Evolutionary conservation across 306 rosid species (phyloP).

Genomic region (Begonia peltatifolia): DNA sequence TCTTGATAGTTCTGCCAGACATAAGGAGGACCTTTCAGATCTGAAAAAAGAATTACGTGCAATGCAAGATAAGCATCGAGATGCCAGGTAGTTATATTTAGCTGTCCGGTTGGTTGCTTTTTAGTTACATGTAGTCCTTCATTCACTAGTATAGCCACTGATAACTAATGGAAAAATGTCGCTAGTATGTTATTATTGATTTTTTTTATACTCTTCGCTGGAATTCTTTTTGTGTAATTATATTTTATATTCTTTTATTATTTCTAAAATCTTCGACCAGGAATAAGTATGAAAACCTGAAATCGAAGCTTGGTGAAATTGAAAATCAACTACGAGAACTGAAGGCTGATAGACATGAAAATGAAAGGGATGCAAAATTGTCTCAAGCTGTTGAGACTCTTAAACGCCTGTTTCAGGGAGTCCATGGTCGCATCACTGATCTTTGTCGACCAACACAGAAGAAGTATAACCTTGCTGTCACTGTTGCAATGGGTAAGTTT

Average conservation of each 20-base stretch:
- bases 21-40: constrained; percentile 34
- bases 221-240: neutral
- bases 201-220: too few species aligned
- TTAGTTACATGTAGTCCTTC: too few species aligned
- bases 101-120: too few species aligned
- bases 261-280: constrained; percentile 27
- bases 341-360: constrained; percentile 92
- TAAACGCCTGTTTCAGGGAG: constrained; percentile 91
- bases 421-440: constrained; percentile 97
- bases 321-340: constrained; percentile 86
- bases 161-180: too few species aligned
- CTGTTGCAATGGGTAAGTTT: constrained; percentile 99
- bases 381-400: constrained; percentile 98
- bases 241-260: neutral
- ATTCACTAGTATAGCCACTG: too few species aligned
- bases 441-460: constrained; percentile 95
- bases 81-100: constrained; percentile 38
- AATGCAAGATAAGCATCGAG: constrained; percentile 66
- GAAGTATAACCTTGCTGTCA: constrained; percentile 90
- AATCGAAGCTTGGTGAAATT: constrained; percentile 55
- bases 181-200: too few species aligned
- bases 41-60: constrained; percentile 48
- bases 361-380: constrained; percentile 81
- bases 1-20: constrained; percentile 36
- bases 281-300: constrained; percentile 55